Evolutionary conservation across 208 protist species (phyloP), one percentile per base, ranked within the genome.

Genomic region (Wallacemonas rigidus): DNA sequence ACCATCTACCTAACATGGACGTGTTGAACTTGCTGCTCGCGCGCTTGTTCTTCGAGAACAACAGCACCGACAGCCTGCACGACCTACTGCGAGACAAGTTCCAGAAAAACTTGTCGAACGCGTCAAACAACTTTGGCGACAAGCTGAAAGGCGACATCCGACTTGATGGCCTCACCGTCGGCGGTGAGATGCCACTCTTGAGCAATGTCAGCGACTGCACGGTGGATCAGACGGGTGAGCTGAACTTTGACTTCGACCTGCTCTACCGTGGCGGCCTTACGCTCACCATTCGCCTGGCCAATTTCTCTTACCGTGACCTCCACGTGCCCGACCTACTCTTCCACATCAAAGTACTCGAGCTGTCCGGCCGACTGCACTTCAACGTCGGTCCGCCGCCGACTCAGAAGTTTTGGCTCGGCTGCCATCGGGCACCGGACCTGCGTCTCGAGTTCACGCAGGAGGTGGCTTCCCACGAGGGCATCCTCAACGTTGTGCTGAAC

Each of bases 1-100:
- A 79, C 11, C 83, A 87, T 58, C 56, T 94, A 54, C 89, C 89
- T 0, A 57, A 82, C 62, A 60, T 72, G 35, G 89, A 96, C 63
- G 83, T 93, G 2, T 81, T 96, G 62, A 96, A 94, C 73, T 58
- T 93, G 17, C 76, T 96, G 48, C 45, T 91, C 6, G 89, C 89
- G 17, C 87, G 91, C 15, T 71, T 96, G 50, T 96, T 93, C 75
- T 94, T 92, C 56, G 91, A 94, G 69, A 96, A 93, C 79, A 89
- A 82, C 17, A 78, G 82, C 15, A 86, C 84, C 14, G 82, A 76
- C 63, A 71, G 75, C 12, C 65, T 96, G 62, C 76, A 88, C 44
- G 80, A 96, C 72, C 41, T 94, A 6, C 53, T 95, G 1, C 56
- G 74, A 44, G 71, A 72, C 17, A 96, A 94, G 67, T 40, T 96